These are phyloP conservation scores for Fusarium duplospermum DNA, from an alignment of 2,329 filamentous ascomycete species.

Conservation along the genomic window DNA sequence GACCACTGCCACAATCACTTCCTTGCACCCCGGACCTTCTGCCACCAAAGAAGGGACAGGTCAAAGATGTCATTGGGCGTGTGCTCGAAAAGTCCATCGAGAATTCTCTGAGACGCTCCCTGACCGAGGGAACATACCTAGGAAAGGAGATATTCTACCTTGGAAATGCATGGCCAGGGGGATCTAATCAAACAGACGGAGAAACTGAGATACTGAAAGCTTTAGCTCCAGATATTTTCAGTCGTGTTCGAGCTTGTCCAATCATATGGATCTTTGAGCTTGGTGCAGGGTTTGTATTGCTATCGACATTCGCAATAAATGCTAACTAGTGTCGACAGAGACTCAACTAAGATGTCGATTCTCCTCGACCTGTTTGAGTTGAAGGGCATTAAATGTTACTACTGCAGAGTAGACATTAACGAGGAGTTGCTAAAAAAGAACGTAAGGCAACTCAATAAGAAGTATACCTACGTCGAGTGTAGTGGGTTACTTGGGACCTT, in stretches of 20 bases:
- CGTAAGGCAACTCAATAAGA: not conserved
- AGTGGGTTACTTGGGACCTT: not conserved
- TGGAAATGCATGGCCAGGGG: not conserved
- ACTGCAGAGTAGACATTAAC: not conserved
- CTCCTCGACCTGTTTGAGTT: not conserved
- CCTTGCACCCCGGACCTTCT: not conserved
- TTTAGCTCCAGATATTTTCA: not conserved
- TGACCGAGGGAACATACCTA: not conserved
- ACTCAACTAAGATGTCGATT: not conserved
- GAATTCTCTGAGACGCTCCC: not conserved
- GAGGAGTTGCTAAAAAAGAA: not conserved
- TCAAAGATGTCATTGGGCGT: not conserved
- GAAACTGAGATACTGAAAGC: not conserved
- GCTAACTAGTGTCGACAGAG: not conserved
- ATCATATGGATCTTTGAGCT: not conserved
- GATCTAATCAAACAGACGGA: not conserved
- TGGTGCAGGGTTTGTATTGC: not conserved
- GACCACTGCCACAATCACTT: not conserved
- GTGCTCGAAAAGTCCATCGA: not conserved
- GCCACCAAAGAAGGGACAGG: not conserved
- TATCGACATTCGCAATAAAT: not conserved
- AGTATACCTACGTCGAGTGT: not conserved
- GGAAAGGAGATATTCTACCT: not conserved
- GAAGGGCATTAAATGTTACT: not conserved
- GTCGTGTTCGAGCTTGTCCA: not conserved